These are phyloP conservation scores for Pistacia vera DNA, from an alignment of 345 rosid species.

Conservation along the genomic window DNA sequence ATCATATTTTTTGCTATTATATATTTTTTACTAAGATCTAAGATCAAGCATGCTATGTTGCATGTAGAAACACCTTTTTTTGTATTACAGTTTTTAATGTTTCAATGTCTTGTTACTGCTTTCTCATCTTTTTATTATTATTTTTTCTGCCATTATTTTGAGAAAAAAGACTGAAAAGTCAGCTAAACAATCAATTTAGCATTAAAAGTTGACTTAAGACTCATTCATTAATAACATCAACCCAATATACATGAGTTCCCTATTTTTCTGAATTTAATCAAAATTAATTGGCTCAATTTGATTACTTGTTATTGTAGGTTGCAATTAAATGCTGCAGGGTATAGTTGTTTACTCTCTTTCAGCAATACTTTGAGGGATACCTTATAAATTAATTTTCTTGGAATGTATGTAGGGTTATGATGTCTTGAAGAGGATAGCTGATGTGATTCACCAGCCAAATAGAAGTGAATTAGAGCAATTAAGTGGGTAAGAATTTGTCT, in stretches of 20 bases:
- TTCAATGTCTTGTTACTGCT: neutral
- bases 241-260: neutral
- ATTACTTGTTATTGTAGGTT: neutral
- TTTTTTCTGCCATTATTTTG: neutral
- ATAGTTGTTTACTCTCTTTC: constrained; percentile 7
- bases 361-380: neutral
- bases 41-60: neutral
- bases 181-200: neutral
- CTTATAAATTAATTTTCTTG: constrained; percentile 22
- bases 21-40: neutral
- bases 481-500: constrained; percentile 61
- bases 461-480: constrained; percentile 65
- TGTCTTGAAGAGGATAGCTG: constrained; percentile 76
- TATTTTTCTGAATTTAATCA: neutral
- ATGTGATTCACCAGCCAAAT: constrained; percentile 47
- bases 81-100: neutral
- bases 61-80: neutral
- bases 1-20: neutral
- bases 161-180: constrained; percentile 17
- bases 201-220: neutral
- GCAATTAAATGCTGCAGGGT: constrained; percentile 5
- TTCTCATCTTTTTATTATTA: neutral
- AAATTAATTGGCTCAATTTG: neutral
- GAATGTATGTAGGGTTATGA: constrained; percentile 67
- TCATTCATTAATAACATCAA: neutral